A percentile compares a stretch with the other conserved stretches of the same genome.
These are phyloP conservation scores for Odontarrhena argentea DNA, from an alignment of 345 rosid genomes.

Conservation along the genomic window DNA sequence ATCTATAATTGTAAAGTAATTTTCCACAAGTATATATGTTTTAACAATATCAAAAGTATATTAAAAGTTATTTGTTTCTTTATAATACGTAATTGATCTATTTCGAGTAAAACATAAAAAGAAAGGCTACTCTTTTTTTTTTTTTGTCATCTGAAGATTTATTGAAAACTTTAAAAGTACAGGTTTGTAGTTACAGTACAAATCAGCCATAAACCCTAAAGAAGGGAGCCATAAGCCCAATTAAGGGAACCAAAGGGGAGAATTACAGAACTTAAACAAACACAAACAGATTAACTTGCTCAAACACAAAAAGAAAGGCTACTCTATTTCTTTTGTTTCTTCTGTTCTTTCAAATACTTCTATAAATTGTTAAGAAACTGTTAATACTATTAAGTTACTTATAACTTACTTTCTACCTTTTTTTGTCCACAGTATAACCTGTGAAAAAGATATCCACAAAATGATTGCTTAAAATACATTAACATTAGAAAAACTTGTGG, in stretches of 20 bases:
- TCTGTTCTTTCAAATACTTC: constrained; percentile 15
- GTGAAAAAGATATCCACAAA: background rate
- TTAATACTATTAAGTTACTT: background rate
- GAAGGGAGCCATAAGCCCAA: too few relatives aligned
- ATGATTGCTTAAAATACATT: constrained; percentile 5
- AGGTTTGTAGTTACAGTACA: too few relatives aligned
- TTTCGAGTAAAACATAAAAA: constrained; percentile 1
- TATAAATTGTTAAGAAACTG: background rate
- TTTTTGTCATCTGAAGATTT: too few relatives aligned
- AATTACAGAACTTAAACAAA: too few relatives aligned
- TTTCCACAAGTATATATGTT: too few relatives aligned
- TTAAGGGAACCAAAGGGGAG: too few relatives aligned
- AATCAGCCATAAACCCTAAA: too few relatives aligned
- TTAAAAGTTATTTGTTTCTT: constrained; percentile 18
- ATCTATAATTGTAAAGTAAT: too few relatives aligned
- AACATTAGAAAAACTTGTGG: constrained; percentile 12
- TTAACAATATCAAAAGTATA: background rate
- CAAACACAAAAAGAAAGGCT: too few relatives aligned
- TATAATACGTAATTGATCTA: constrained; percentile 7
- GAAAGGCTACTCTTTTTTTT: too few relatives aligned
- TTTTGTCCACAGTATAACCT: background rate
- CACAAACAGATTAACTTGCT: too few relatives aligned
- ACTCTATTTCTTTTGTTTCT: background rate
- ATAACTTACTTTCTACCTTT: constrained; percentile 16
- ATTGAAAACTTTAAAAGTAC: too few relatives aligned